These are phyloP conservation scores for Catunica adiposa DNA, from an alignment of 2,329 filamentous ascomycete species.

Conservation along the genomic window DNA sequence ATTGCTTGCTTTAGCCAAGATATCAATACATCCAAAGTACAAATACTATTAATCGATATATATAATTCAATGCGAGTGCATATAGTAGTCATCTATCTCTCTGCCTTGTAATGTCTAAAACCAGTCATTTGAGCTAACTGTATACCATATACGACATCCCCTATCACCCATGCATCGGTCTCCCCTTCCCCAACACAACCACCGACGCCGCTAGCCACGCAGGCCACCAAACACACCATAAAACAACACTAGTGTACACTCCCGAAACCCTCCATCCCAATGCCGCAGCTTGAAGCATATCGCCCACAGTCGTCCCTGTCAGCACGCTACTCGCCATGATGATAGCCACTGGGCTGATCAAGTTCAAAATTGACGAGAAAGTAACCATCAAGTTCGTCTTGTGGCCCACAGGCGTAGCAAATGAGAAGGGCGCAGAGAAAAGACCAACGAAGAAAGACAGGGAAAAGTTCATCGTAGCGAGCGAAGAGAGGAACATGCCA, in stretches of 20 bases:
- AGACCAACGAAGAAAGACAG: slow-evolving; percentile 74
- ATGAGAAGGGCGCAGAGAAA: slow-evolving; percentile 62
- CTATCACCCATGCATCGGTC: too few species aligned
- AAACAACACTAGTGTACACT: slow-evolving; percentile 71
- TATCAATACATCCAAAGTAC: background rate
- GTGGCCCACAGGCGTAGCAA: slow-evolving; percentile 37
- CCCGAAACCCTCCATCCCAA: slow-evolving; percentile 84
- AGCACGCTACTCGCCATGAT: slow-evolving; percentile 30
- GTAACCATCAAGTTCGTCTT: slow-evolving; percentile 26
- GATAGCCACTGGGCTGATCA: slow-evolving; percentile 46
- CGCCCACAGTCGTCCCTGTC: slow-evolving; percentile 28
- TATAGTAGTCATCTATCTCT: too few species aligned
- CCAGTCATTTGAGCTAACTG: background rate
- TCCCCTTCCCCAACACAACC: slow-evolving; percentile 26
- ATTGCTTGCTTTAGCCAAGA: background rate
- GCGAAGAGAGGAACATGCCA: slow-evolving; percentile 77
- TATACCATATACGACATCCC: background rate
- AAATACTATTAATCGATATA: background rate
- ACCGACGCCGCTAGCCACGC: slow-evolving; percentile 60
- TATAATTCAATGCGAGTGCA: background rate
- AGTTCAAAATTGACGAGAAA: slow-evolving; percentile 30
- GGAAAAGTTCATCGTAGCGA: slow-evolving; percentile 92
- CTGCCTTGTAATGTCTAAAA: too few species aligned
- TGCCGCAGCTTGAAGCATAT: slow-evolving; percentile 54
- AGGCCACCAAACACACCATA: slow-evolving; percentile 96